Evolutionary conservation across 176 grass and related monocot genomes (phyloP), one percentile per base, ranked within the genome.

Genomic region (Musa troglodytarum): DNA sequence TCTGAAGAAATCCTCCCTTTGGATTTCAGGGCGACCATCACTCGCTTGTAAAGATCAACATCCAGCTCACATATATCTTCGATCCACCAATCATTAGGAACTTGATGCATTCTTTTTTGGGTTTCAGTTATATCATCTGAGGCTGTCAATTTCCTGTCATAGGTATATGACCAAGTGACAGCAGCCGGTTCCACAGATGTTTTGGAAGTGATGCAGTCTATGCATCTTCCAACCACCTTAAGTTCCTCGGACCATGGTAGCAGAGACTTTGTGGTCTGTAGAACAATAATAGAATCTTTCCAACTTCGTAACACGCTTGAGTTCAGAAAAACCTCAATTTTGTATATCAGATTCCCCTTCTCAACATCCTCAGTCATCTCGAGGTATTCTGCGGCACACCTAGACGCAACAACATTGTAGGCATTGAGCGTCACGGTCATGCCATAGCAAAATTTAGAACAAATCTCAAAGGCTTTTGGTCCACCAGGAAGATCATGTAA

Each of bases 371-470:
- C 96, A 2, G 85, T 89, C 96, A 99, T 99, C 84, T 94, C 91
- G 28, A 99, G 88, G 73, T 85, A 89, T 71, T 95, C 88, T 1
- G 91, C 88, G 19, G 91, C 91, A 75, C 91, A 99, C 85, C 91
- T 90, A 77, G 88, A 72, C 50, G 88, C 88, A 50, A 88, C 91
- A 54, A 95, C 88, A 76, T 95, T 99, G 84, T 95, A 88, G 26
- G 96, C 84, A 72, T 86, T 95, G 23, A 99, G 81, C 49, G 91
- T 99, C n/a, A 95, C 96, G 51, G 83, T 78, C 84, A 99, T 95
- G 51, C 96, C 96, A 53, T 99, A 99, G 81, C 96, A 99, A 85
- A 99, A 99, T 67, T 99, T 99, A 52, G 91, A 83, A 19, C 96
- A 99, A 69, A 89, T 84, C 78, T 99, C 96, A 43, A 99, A 99